Conservation (phyloP, 2,329 filamentous ascomycete species). For the Pleomassaria siparia region DNA sequence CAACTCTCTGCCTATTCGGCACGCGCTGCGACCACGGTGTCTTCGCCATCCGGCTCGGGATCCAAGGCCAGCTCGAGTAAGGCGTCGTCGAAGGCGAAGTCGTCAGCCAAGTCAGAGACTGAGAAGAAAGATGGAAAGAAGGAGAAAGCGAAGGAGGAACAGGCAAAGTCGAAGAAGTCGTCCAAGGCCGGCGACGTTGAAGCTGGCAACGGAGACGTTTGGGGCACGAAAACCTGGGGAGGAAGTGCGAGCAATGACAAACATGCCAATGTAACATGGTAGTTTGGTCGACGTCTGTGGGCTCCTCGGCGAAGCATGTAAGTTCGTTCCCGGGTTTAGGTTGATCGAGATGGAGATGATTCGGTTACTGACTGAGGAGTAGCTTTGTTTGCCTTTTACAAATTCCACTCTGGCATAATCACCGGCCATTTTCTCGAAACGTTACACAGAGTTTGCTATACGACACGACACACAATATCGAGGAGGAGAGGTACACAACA, state of each 20-base stretch:
- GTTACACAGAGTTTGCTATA: not conserved
- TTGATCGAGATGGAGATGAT: not conserved
- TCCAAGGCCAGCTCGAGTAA: not conserved
- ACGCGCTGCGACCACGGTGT: not conserved
- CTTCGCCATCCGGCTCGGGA: too few species aligned
- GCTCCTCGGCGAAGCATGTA: too few species aligned
- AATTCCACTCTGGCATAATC: not conserved
- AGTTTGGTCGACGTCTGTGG: too few species aligned
- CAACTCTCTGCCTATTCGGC: too few species aligned
- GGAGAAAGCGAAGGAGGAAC: not conserved
- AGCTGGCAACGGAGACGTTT: too few species aligned
- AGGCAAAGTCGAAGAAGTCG: not conserved
- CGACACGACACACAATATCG: not conserved
- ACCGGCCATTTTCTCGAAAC: not conserved
- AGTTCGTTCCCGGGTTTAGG: too few species aligned
- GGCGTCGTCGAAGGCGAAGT: not conserved
- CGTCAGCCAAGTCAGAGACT: not conserved
- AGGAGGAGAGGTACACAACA: not conserved
- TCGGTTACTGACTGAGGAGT: not conserved
- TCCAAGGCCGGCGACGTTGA: not conserved
- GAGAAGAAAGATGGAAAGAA: not conserved
- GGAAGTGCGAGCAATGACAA: too few species aligned
- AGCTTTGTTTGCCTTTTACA: not conserved
- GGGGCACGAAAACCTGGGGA: too few species aligned
- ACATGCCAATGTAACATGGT: too few species aligned